phyloP scores from a whole-genome alignment of 2,329 filamentous ascomycete genomes.

The Zymoseptoria crescenta region DNA sequence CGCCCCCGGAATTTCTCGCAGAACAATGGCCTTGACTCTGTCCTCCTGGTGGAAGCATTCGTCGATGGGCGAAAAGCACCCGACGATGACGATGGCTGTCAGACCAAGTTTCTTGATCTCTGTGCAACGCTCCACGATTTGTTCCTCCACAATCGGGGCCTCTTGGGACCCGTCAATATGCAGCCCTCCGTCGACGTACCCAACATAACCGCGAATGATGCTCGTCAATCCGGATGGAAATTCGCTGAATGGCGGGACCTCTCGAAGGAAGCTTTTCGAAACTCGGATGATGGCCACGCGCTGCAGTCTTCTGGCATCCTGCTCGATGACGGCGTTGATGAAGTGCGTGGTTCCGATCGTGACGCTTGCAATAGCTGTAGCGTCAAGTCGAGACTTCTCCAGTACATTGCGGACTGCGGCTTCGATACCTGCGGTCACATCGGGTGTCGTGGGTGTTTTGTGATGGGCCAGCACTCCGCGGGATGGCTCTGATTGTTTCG shows the following conservation, averaged over 20 bases:
- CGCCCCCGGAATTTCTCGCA: slow-evolving; percentile 38
- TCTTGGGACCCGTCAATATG: slow-evolving; percentile 39
- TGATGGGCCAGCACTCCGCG: slow-evolving; percentile 27
- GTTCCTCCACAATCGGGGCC: slow-evolving; percentile 36
- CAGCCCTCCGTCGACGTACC: slow-evolving; percentile 44
- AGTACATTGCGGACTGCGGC: slow-evolving; percentile 32
- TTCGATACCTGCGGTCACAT: slow-evolving; percentile 38
- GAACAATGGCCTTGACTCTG: slow-evolving; percentile 41
- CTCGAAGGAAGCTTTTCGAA: slow-evolving; percentile 25
- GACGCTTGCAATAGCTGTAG: slow-evolving; percentile 33
- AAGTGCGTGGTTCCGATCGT: slow-evolving; percentile 45
- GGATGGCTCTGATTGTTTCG: slow-evolving; percentile 17
- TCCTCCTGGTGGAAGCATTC: slow-evolving; percentile 46
- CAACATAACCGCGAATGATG: slow-evolving; percentile 28
- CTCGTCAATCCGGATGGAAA: slow-evolving; percentile 25
- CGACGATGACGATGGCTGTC: slow-evolving; percentile 46
- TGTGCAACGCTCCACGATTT: slow-evolving; percentile 39
- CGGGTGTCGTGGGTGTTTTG: slow-evolving; percentile 35
- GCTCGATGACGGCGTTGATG: slow-evolving; percentile 29
- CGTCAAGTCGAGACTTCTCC: slow-evolving; percentile 26
- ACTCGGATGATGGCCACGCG: slow-evolving; percentile 46
- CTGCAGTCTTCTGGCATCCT: slow-evolving; percentile 40
- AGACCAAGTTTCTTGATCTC: slow-evolving; percentile 39
- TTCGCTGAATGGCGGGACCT: slow-evolving; percentile 27
- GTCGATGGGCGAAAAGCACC: slow-evolving; percentile 53